These are phyloP conservation scores for Epithele typhae DNA, from an alignment of 768 basidiomycete genomes.

Conservation along the genomic window DNA sequence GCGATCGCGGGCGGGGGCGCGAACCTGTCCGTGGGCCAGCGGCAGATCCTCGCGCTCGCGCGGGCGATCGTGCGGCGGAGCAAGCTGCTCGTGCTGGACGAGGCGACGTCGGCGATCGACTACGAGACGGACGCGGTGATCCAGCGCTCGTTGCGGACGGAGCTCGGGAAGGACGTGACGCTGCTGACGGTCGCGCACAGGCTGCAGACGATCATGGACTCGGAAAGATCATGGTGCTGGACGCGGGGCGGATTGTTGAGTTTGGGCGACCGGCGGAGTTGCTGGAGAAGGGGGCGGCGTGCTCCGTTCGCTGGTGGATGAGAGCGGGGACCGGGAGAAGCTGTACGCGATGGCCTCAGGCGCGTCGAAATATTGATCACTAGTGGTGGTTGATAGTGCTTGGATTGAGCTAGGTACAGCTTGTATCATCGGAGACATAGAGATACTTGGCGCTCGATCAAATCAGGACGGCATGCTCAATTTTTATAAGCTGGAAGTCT, in stretches of 20 bases:
- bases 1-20: conserved; percentile 24
- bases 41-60: conserved; percentile 41
- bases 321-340: conserved; percentile 46
- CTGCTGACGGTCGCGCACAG: conserved; percentile 56
- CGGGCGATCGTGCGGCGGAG: conserved; percentile 40
- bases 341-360: conserved; percentile 47
- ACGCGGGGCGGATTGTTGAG: conserved; percentile 41
- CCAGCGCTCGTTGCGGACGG: conserved; percentile 47
- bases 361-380: no score
- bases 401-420: no score
- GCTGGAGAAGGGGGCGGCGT: conserved; percentile 46
- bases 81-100: conserved; percentile 44
- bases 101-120: conserved; percentile 37
- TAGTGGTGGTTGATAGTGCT: no score
- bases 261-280: conserved; percentile 48
- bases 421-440: no score
- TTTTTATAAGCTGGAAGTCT: no score
- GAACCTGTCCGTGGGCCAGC: conserved; percentile 37
- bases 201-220: conserved; percentile 51
- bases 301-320: conserved; percentile 51
- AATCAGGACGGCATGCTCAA: no score
- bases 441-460: no score
- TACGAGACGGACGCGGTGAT: conserved; percentile 52
- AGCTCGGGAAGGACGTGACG: conserved; percentile 37
- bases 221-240: conserved; percentile 46